Base-by-base conservation (phyloP, 2,329 filamentous ascomycete genomes). In the Rachicladosporium sp. region DNA sequence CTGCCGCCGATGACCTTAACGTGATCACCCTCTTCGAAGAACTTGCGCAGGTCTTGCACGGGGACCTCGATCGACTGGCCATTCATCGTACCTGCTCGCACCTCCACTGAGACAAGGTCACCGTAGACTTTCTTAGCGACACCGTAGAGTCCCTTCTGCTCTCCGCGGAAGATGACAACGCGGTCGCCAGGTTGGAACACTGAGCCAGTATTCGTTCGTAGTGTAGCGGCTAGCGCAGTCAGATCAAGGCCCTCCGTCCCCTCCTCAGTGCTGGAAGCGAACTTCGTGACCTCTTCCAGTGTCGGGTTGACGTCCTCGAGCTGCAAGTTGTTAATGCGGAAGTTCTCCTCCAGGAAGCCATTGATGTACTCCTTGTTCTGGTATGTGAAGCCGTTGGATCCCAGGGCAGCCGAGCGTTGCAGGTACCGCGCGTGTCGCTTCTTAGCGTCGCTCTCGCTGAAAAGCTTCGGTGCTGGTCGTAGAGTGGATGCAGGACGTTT, bases 1-100 rank as follows among this genome's bases (percentile, higher is more conserved):
- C 88, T 94, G 31, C 88, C 89, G 40, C 91, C 89, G 57, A 95
- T 93, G 50, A 98, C 91, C 67, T 96, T 96, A 67, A 98, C 91
- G 57, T 98, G 91, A 55, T 98, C 91, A 69, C 91, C 91, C 46
- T 88, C 74, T 48, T 75, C 78, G 72, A 98, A 98, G 23, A 85
- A 76, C 64, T 98, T 98, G 42, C 91, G 83, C 19, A 98, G 71
- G 33, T 85, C 84, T 63, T 91, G 93, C 46, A 87, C 82, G 1
- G 91, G 91, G 8, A 93, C 88, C 58, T 96, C 89, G 34, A 98
- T 91, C 4, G 74, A 78, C 58, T 93, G 83, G 7, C 88, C 89
- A 37, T 68, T 70, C 21, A 96, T 69, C 31, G 83, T 80, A 35
- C 91, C 91, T 54, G 93, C 82, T 9, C 29, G 37, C 10, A 96